Evolutionary conservation across 106 monocot species (phyloP).

Genomic region (Cymbidium sinense): DNA sequence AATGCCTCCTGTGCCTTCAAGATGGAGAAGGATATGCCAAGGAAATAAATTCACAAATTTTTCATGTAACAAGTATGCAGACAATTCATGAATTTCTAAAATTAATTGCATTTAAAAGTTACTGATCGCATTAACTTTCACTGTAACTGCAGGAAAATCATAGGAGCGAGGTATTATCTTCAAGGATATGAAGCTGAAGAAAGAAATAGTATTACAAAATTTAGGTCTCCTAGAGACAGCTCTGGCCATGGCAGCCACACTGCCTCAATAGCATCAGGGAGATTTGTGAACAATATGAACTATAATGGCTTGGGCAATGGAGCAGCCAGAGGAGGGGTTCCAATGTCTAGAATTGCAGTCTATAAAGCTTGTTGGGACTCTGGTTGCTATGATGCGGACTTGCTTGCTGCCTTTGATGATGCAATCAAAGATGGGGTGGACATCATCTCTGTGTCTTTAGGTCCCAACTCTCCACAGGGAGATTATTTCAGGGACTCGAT

Average conservation of each 20-base stretch:
- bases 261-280: constrained; percentile 72
- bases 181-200: constrained; percentile 59
- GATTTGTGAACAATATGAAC: constrained; percentile 54
- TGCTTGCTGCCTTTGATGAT: constrained; percentile 82
- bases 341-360: constrained; percentile 74
- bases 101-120: background rate
- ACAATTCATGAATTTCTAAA: background rate
- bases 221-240: constrained; percentile 74
- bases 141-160: constrained; percentile 31
- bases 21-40: constrained; percentile 80
- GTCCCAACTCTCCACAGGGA: constrained; percentile 52
- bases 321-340: constrained; percentile 66
- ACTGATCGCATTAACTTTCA: background rate
- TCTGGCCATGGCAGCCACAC: constrained; percentile 86
- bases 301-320: constrained; percentile 60
- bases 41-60: constrained; percentile 52
- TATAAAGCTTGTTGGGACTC: constrained; percentile 87
- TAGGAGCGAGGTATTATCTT: constrained; percentile 70
- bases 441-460: constrained; percentile 69
- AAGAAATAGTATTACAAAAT: constrained; percentile 12
- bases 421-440: constrained; percentile 81
- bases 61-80: constrained; percentile 63
- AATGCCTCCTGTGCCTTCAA: constrained; percentile 78
- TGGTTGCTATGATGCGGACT: constrained; percentile 83
- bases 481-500: constrained; percentile 69